Evolutionary conservation across 768 basidiomycete species (phyloP).

Genomic region (Royoungia palumana): DNA sequence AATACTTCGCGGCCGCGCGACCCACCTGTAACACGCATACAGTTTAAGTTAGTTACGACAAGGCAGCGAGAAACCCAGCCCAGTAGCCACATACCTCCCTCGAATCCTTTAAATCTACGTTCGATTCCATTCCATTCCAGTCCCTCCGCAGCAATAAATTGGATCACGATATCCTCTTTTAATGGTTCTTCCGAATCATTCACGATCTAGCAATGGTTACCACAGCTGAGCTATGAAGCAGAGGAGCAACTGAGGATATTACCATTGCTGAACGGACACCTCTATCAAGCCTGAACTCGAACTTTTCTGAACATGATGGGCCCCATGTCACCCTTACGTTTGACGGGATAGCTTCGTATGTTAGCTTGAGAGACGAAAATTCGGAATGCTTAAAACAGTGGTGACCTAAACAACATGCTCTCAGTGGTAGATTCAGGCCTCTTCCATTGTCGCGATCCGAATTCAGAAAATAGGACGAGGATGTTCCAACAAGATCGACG

Average conservation of each 20-base stretch:
- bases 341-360: conserved; percentile 7
- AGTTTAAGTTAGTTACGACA: not conserved
- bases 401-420: conserved; percentile 28
- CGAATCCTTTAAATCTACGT: conserved; percentile 18
- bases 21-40: conserved; percentile 14
- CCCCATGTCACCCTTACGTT: conserved; percentile 10
- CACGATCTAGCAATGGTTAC: conserved; percentile 21
- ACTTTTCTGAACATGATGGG: conserved; percentile 8
- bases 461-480: conserved; percentile 26
- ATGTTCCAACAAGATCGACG: conserved; percentile 26
- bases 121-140: conserved; percentile 8
- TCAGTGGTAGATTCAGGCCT: conserved; percentile 15
- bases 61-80: not conserved
- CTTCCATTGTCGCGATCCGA: conserved; percentile 11
- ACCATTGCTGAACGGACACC: conserved; percentile 15
- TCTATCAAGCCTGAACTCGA: conserved; percentile 19
- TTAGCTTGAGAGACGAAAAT: conserved; percentile 10
- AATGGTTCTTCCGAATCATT: conserved; percentile 9
- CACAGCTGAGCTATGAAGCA: not conserved
- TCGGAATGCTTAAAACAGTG: conserved; percentile 14
- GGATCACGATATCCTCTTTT: conserved; percentile 20
- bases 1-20: conserved; percentile 4
- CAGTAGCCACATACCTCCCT: conserved; percentile 21
- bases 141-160: conserved; percentile 10
- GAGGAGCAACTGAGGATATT: not conserved